Evolutionary conservation across 371 early-diverging fungal species (phyloP), one percentile per base, ranked within the genome.

Genomic region (Saksenaea vasiformis): DNA sequence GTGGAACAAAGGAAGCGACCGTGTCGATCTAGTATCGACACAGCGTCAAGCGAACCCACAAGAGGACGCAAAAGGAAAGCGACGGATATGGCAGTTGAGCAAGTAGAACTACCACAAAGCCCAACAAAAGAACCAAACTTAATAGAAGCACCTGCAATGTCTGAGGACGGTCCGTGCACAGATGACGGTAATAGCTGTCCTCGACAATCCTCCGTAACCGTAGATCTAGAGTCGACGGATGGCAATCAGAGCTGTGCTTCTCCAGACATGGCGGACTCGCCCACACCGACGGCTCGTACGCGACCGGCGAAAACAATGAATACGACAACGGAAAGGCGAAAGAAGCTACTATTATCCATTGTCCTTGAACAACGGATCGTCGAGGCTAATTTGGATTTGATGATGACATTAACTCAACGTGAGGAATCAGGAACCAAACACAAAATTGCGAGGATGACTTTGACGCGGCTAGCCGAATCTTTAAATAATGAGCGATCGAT

Each of bases 281-380:
- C 51, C 1, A 1, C n/a, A 43, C 31, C 31, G 19, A 41, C 24
- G 31, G 38, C 27, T 10, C 27, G 22, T 15, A 27, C 17, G 19
- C 47, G 62, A 3, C 54, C 54, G 11, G 13, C 36, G 27, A 24
- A 31, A 22, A 35, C 17, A 0, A 35, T 39, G 19, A 70, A 63
- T 43, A 34, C 38, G 8, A 66, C 64, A 2, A 54, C 44, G 9
- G 66, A 62, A 24, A 61, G 59, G 43, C 63, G 70, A 17, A 66
- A 53, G 31, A 27, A 66, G 11, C 54, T 56, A 2, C 38, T 70
- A 7, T 15, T 34, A 15, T n/a, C 22, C 0, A 70, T 70, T 27
- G 57, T 70, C 1, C 17, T 34, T 9, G 63, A 66, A 3, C 66
- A 65, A 54, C 56, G 51, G 24, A 37, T 70, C 1, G 59, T 66